Evolutionary conservation across 2,329 filamentous ascomycete genomes (phyloP).

Genomic region (Penicillium sclerotigenum): DNA sequence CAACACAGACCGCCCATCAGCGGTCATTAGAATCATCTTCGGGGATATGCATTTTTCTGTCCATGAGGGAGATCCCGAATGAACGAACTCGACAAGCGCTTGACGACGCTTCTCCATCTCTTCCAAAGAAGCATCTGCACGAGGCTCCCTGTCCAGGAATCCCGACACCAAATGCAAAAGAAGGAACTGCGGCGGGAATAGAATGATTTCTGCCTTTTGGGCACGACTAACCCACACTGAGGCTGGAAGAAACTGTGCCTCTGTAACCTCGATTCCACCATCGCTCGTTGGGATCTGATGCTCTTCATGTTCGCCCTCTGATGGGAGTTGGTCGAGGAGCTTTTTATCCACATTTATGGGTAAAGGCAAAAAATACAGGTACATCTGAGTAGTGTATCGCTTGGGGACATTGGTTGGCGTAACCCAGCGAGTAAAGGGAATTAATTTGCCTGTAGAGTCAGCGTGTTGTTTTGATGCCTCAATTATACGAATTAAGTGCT

Average conservation of each 20-base stretch:
- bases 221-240: conserved; percentile 67
- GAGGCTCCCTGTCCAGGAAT: conserved; percentile 46
- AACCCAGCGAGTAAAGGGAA: conserved; percentile 89
- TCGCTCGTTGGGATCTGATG: conserved; percentile 69
- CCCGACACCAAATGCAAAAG: conserved; percentile 52
- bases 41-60: conserved; percentile 49
- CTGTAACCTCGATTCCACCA: conserved; percentile 67
- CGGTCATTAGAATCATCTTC: conserved; percentile 35
- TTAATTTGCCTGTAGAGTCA: conserved; percentile 53
- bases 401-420: conserved; percentile 70
- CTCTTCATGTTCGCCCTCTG: conserved; percentile 51
- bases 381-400: conserved; percentile 95
- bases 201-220: conserved; percentile 63
- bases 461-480: not conserved
- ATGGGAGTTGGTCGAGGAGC: conserved; percentile 32
- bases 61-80: conserved; percentile 46
- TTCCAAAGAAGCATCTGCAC: conserved; percentile 21
- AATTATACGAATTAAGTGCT: not conserved
- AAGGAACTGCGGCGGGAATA: conserved; percentile 85
- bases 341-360: conserved; percentile 34
- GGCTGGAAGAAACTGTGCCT: conserved; percentile 72
- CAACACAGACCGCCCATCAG: conserved; percentile 52
- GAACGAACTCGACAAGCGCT: conserved; percentile 49
- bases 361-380: conserved; percentile 80
- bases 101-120: conserved; percentile 40